Evolutionary conservation across 768 basidiomycete species (phyloP), one percentile per base, ranked within the genome.

Genomic region (Flagelloscypha sp.): DNA sequence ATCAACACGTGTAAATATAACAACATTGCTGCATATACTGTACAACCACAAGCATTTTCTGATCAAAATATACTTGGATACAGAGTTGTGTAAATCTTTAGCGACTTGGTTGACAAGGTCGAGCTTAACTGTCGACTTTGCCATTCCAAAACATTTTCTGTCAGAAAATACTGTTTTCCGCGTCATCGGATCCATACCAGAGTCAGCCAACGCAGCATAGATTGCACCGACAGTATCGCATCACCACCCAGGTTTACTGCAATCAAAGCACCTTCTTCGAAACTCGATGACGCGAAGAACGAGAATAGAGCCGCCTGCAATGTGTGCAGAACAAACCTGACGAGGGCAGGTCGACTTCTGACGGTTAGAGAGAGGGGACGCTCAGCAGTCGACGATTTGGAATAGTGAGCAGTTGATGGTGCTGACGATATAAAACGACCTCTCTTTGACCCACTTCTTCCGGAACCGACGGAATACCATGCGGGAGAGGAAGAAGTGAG

Each of bases 221-320:
- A 69, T 55, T 3, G 63, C 64, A 0, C 62, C 68, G 7, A 67
- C 60, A 7, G 67, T 68, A 46, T 69, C 2, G 68, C 61, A 43
- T 69, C 66, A 37, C 48, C 38, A 1, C 66, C 63, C 40, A 70
- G 46, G 41, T 72, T 68, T 7, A 63, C 61, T 4, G 61, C 62
- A 48, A 67, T 54, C 27, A 67, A 45, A 3, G 66, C 69, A 7
- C 69, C 68, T 6, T 59, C 57, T 36, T 68, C 66, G 36, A 70
- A 69, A 2, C 48, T 62, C 22, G 51, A 44, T 12, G 66, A 67
- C 2, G 59, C 56, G 17, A 69, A 55, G 47, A 70, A 70, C 29
- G 65, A 66, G 37, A 67, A 68, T 2, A 70, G 49, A 4, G 63
- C 66, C 2, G 66, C 62, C 5, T 63, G 50, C 8, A 65, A 41